phyloP scores from a whole-genome alignment of 257 asterid species.

The Gardenia jasminoides region DNA sequence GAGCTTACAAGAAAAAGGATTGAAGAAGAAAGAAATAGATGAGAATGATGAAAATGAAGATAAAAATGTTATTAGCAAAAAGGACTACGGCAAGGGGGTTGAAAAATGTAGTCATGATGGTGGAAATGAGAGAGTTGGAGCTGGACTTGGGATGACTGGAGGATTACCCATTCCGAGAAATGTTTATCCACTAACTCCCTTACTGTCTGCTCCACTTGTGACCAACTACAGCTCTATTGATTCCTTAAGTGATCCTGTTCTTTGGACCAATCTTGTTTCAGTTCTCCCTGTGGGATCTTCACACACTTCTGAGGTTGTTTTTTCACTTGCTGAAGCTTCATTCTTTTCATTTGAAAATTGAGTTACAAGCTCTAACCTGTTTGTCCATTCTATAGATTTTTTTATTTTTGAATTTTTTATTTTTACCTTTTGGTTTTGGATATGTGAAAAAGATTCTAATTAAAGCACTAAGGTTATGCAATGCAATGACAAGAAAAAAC shows the following conservation, averaged over 20 bases:
- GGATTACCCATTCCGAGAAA: constrained; percentile 61
- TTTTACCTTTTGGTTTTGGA: too few species aligned
- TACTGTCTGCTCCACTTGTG: constrained; percentile 78
- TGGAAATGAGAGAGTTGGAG: constrained; percentile 56
- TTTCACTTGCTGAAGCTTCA: constrained; percentile 17
- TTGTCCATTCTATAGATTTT: too few species aligned
- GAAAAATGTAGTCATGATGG: constrained; percentile 57
- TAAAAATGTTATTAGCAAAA: constrained; percentile 50
- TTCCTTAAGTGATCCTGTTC: constrained; percentile 71
- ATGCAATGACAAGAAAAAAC: background rate
- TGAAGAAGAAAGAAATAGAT: constrained; percentile 58
- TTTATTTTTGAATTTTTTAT: too few species aligned
- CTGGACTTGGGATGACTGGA: constrained; percentile 56
- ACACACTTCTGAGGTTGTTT: constrained; percentile 60
- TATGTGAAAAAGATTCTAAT: background rate
- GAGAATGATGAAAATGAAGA: constrained; percentile 77
- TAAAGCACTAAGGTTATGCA: background rate
- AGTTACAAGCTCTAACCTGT: background rate
- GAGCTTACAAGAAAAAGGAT: constrained; percentile 68
- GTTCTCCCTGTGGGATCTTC: constrained; percentile 76
- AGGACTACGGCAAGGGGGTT: constrained; percentile 55
- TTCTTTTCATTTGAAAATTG: background rate
- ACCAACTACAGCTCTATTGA: constrained; percentile 71
- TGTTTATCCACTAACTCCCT: constrained; percentile 57
- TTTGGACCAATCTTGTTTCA: constrained; percentile 79